phyloP scores from a whole-genome alignment of 2,329 filamentous ascomycete species.

The Trichoderma sp. region DNA sequence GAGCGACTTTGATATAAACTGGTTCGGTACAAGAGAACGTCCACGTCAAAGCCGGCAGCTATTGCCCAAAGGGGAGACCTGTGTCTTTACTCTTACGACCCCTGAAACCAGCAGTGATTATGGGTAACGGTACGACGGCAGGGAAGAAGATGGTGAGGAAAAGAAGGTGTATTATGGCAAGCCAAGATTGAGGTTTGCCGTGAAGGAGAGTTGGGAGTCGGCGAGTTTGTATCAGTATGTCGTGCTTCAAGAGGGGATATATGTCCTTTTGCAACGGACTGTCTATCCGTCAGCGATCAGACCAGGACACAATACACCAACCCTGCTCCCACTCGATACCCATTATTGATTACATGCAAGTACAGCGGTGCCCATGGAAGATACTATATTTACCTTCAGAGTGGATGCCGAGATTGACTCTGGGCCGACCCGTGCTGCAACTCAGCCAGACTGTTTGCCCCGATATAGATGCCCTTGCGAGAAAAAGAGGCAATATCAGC shows the following conservation, averaged over 20 bases:
- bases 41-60: not conserved
- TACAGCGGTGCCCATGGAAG: not conserved
- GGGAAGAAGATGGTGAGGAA: not conserved
- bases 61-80: not conserved
- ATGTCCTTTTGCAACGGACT: not conserved
- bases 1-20: not conserved
- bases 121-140: not conserved
- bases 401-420: not conserved
- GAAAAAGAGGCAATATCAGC: not conserved
- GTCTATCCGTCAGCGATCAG: not conserved
- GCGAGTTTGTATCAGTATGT: not conserved
- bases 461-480: not conserved
- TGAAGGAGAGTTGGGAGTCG: not conserved
- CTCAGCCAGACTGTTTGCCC: not conserved
- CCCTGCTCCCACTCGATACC: not conserved
- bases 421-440: not conserved
- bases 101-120: not conserved
- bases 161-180: not conserved
- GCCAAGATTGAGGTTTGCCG: not conserved
- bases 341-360: not conserved
- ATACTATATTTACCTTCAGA: constrained; percentile 2
- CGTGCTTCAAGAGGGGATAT: not conserved
- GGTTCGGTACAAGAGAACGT: not conserved
- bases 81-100: not conserved
- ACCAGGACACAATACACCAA: not conserved